Conservation (phyloP, 306 rosid genomes). For the Trichosanthes cucumerina region DNA sequence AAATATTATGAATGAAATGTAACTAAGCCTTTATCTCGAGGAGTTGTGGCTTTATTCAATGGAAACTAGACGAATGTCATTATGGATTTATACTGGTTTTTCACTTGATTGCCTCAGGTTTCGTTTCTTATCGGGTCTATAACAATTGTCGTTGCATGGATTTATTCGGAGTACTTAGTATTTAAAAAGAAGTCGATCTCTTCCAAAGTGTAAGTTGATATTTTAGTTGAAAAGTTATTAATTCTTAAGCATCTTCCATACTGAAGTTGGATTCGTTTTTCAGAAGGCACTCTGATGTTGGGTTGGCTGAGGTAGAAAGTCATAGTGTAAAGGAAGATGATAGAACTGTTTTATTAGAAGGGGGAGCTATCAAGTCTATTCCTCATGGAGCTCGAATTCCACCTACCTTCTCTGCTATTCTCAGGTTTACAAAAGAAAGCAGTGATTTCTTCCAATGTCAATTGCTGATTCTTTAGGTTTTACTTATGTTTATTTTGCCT, state of each 20-base stretch:
- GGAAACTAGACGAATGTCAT: neutral
- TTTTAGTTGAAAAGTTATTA: neutral
- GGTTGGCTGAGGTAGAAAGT: slow-evolving; percentile 50
- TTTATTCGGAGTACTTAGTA: slow-evolving; percentile 73
- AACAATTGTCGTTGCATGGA: slow-evolving; percentile 33
- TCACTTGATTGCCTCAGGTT: neutral
- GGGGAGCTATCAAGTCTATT: slow-evolving; percentile 46
- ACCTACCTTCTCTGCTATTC: slow-evolving; percentile 33
- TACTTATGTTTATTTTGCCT: slow-evolving; percentile 13
- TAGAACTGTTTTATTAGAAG: slow-evolving; percentile 55
- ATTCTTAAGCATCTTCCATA: slow-evolving; percentile 4
- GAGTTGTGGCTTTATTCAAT: neutral
- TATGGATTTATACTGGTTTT: neutral
- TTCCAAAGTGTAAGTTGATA: slow-evolving; percentile 53
- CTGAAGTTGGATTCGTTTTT: slow-evolving; percentile 15
- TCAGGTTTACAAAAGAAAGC: slow-evolving; percentile 39
- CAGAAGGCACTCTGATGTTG: slow-evolving; percentile 64
- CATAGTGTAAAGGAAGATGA: slow-evolving; percentile 41
- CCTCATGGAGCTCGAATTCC: slow-evolving; percentile 50
- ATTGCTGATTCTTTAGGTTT: slow-evolving; percentile 5
- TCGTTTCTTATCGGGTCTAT: slow-evolving; percentile 4
- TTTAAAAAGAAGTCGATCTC: slow-evolving; percentile 43
- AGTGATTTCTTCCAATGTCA: neutral
- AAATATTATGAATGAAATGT: neutral
- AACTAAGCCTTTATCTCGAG: neutral